A percentile compares a stretch with the other conserved stretches of the same genome.
Conservation (phyloP, 2,329 filamentous ascomycete genomes). For the Aspergillus neoniger region DNA sequence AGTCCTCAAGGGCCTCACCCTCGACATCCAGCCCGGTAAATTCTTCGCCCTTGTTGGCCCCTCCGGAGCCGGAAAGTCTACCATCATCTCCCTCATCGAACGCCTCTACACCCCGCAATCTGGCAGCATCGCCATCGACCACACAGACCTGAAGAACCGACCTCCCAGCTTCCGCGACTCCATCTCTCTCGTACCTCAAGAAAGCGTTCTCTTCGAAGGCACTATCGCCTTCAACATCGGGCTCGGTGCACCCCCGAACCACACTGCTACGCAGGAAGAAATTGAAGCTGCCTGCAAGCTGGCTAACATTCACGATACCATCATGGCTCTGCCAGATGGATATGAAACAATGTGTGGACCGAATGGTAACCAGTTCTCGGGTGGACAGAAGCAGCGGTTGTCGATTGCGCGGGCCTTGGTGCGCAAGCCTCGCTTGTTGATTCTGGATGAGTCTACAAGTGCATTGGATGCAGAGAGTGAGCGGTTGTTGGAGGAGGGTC, state of each 20-base stretch:
- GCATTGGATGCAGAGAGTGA: conserved; percentile 60
- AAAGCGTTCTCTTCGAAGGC: conserved; percentile 52
- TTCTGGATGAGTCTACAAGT: conserved; percentile 64
- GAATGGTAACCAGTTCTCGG: conserved; percentile 57
- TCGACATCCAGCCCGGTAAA: conserved; percentile 51
- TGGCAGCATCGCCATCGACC: conserved; percentile 57
- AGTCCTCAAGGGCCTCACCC: conserved; percentile 59
- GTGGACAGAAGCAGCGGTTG: conserved; percentile 61
- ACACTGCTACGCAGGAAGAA: conserved; percentile 59
- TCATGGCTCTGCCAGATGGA: conserved; percentile 62
- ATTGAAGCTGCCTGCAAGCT: conserved; percentile 67
- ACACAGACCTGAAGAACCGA: conserved; percentile 47
- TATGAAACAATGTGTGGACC: conserved; percentile 64
- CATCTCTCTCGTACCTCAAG: conserved; percentile 52
- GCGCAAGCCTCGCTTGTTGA: conserved; percentile 55
- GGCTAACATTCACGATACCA: conserved; percentile 71
- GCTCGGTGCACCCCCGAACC: conserved; percentile 52
- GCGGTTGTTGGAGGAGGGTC: conserved; percentile 47
- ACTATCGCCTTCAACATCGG: conserved; percentile 51
- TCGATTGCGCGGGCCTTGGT: conserved; percentile 61
- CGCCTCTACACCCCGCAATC: conserved; percentile 56
- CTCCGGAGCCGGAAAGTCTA: conserved; percentile 68
- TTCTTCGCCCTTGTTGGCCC: conserved; percentile 64
- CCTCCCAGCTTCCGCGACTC: conserved; percentile 45
- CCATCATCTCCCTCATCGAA: conserved; percentile 60